Evolutionary conservation across 2,329 filamentous ascomycete genomes (phyloP).

Genomic region (Nannizziopsis barbatae): DNA sequence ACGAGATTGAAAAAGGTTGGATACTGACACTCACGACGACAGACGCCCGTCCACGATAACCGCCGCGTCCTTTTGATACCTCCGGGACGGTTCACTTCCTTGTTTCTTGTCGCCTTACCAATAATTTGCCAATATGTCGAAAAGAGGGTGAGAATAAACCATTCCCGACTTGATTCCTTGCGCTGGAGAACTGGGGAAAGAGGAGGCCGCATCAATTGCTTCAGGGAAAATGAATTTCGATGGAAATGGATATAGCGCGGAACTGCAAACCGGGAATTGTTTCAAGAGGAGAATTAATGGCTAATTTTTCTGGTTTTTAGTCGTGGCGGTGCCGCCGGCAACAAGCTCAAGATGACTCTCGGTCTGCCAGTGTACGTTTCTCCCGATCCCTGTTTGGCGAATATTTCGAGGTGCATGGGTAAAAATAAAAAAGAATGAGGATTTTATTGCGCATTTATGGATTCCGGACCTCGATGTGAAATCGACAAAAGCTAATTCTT

Average conservation of each 20-base stretch:
- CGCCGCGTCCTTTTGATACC: conserved; percentile 1
- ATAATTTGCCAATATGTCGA: conserved; percentile 41
- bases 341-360: conserved; percentile 99
- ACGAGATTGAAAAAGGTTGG: conserved; percentile 21
- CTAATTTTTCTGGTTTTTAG: conserved; percentile 26
- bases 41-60: conserved; percentile 21
- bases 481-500: background rate
- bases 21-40: conserved; percentile 16
- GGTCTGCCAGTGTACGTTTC: conserved; percentile 95
- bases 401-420: background rate
- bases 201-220: background rate
- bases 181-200: background rate
- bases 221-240: background rate
- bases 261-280: background rate
- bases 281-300: background rate
- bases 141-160: conserved; percentile 36
- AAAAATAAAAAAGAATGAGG: background rate
- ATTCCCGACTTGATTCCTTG: conserved; percentile 10
- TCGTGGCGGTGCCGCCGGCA: conserved; percentile 84
- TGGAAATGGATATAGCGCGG: background rate
- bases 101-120: conserved; percentile 26
- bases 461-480: background rate
- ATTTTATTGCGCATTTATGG: background rate
- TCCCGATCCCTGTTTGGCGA: background rate
- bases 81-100: conserved; percentile 8